Evolutionary conservation across 2,329 filamentous ascomycete genomes (phyloP).

Genomic region (Neonectria hederae): DNA sequence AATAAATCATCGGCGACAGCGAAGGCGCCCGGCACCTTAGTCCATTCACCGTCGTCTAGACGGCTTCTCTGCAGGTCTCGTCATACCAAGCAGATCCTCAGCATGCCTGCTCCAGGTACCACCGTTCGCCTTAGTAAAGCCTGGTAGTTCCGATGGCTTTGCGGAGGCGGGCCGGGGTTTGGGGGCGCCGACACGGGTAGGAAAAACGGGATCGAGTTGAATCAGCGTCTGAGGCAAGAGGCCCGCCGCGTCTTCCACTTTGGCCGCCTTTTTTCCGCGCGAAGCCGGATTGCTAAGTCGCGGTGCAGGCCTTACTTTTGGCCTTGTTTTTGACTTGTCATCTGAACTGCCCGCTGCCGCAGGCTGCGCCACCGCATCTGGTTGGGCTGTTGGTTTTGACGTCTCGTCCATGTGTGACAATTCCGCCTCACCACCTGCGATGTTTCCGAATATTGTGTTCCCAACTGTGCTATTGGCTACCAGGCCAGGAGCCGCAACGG

Average conservation of each 20-base stretch:
- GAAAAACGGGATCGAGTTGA: constrained; percentile 45
- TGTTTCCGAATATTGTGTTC: constrained; percentile 5
- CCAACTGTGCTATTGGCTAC: not conserved
- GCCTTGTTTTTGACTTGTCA: constrained; percentile 18
- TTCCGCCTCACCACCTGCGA: not conserved
- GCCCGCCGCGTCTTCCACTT: constrained; percentile 61
- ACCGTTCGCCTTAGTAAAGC: constrained; percentile 60
- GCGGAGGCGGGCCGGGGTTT: not conserved
- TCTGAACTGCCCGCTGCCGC: constrained; percentile 1
- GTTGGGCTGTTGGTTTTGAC: not conserved
- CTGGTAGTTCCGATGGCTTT: constrained; percentile 45
- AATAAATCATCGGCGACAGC: not conserved
- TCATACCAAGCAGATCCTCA: constrained; percentile 70
- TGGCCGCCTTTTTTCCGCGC: constrained; percentile 62
- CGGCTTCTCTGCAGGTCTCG: constrained; percentile 56
- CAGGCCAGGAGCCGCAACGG: not conserved
- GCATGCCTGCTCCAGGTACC: constrained; percentile 77
- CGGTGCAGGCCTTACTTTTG: constrained; percentile 22
- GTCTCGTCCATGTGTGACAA: constrained; percentile 9
- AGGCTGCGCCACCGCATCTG: not conserved
- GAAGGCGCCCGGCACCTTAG: not conserved
- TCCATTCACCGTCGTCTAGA: constrained; percentile 12
- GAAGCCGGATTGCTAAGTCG: constrained; percentile 59
- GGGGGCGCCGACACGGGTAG: constrained; percentile 18
- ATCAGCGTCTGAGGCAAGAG: constrained; percentile 56